These are phyloP conservation scores for Cladorrhinum samala DNA, from an alignment of 495 filamentous ascomycete genomes.

Conservation along the genomic window DNA sequence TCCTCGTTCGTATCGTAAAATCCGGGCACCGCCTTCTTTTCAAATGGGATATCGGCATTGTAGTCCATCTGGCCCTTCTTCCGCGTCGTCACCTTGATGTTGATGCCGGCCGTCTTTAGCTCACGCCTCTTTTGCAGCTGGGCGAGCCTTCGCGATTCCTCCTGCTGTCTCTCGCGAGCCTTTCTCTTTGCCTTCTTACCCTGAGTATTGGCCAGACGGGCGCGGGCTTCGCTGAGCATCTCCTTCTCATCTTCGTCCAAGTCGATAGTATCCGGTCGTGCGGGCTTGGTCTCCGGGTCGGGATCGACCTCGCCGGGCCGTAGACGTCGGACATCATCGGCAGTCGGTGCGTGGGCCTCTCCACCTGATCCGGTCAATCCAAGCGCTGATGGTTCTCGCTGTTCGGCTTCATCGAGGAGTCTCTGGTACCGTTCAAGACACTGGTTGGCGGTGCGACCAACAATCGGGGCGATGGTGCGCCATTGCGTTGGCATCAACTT, in stretches of 20 bases:
- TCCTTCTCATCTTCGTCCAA: conserved; percentile 99
- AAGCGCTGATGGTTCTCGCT: conserved; percentile 73
- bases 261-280: conserved; percentile 95
- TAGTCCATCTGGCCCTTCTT: conserved; percentile 99
- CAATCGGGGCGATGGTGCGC: conserved; percentile 95
- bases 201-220: conserved; percentile 92
- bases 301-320: conserved; percentile 92
- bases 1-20: conserved; percentile 94
- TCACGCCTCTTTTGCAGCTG: conserved; percentile 92
- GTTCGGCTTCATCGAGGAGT: conserved; percentile 90
- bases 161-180: conserved; percentile 88
- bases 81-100: conserved; percentile 88
- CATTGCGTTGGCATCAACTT: conserved; percentile 99
- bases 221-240: conserved; percentile 96
- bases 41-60: conserved; percentile 97
- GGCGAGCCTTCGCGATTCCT: conserved; percentile 85
- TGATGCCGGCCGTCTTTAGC: conserved; percentile 95
- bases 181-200: conserved; percentile 99
- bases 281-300: conserved; percentile 92
- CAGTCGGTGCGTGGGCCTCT: conserved; percentile 80
- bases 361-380: conserved; percentile 83
- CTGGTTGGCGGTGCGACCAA: conserved; percentile 92
- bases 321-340: conserved; percentile 86
- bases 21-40: conserved; percentile 81
- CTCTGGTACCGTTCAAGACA: conserved; percentile 96